These are phyloP conservation scores for Candida nitratophila DNA, from an alignment of 805 yeast genomes.

Conservation along the genomic window DNA sequence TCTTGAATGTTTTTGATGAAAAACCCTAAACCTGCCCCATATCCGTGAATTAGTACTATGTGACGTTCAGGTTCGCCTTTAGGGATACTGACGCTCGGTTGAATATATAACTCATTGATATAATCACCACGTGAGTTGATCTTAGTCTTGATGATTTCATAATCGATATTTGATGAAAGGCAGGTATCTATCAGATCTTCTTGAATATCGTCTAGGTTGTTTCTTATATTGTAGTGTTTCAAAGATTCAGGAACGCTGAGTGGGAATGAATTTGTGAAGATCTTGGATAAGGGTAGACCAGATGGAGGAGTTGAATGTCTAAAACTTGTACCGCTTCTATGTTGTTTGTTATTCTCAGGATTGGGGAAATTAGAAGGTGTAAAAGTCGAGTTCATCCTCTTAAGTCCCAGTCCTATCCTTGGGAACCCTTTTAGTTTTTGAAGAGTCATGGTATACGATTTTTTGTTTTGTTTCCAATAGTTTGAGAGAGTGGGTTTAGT, in stretches of 20 bases:
- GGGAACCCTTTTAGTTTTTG: too few species aligned
- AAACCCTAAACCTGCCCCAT: slow-evolving; percentile 86
- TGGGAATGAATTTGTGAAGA: slow-evolving; percentile 53
- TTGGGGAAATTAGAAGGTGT: too few species aligned
- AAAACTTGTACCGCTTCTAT: slow-evolving; percentile 18
- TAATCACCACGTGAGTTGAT: slow-evolving; percentile 42
- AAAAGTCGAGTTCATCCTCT: too few species aligned
- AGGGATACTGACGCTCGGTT: slow-evolving; percentile 24
- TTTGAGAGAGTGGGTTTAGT: too few species aligned
- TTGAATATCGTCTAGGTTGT: slow-evolving; percentile 26
- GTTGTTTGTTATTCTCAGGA: background rate
- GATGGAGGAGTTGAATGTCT: slow-evolving; percentile 58
- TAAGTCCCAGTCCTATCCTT: too few species aligned
- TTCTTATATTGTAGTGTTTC: slow-evolving; percentile 36
- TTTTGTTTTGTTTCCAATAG: too few species aligned
- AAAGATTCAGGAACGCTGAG: slow-evolving; percentile 44
- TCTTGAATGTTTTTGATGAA: slow-evolving; percentile 62
- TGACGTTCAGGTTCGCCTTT: slow-evolving; percentile 26
- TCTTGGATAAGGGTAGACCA: slow-evolving; percentile 52
- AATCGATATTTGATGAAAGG: background rate
- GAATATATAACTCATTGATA: slow-evolving; percentile 72
- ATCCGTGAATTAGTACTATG: slow-evolving; percentile 82
- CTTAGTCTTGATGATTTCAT: slow-evolving; percentile 36
- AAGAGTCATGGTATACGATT: too few species aligned
- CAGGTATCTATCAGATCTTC: slow-evolving; percentile 34